Evolutionary conservation across 164 flowering plant genomes (phyloP).

Genomic region (Paratinospora sagittata): DNA sequence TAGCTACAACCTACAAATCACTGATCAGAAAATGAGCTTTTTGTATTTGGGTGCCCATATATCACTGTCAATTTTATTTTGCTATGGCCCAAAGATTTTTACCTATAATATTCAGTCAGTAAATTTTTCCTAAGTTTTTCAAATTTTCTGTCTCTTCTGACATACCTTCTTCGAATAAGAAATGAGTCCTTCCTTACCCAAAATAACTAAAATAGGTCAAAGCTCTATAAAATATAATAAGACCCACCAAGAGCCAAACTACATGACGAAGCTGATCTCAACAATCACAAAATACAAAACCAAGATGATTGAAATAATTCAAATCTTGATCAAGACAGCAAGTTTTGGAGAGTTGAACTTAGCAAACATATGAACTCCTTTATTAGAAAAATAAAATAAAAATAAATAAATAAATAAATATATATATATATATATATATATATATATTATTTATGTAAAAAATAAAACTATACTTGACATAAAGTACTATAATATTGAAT

Average conservation of each 20-base stretch:
- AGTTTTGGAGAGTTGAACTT: slow-evolving; percentile 5
- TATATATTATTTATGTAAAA: too few relatives aligned
- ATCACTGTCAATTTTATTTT: neutral
- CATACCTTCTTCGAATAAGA: too few relatives aligned
- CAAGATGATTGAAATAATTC: neutral
- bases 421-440: too few relatives aligned
- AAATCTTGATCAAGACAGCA: slow-evolving; percentile 13
- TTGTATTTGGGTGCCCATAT: neutral
- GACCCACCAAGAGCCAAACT: neutral
- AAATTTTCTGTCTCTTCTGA: too few relatives aligned
- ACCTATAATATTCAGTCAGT: too few relatives aligned
- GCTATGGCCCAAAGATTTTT: too few relatives aligned
- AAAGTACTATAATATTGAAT: slow-evolving; percentile 12
- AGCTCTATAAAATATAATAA: too few relatives aligned
- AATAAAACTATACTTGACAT: too few relatives aligned
- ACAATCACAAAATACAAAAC: neutral
- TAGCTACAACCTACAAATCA: neutral
- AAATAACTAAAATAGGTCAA: neutral
- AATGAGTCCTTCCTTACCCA: neutral
- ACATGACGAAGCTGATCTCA: too few relatives aligned
- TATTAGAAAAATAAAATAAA: neutral
- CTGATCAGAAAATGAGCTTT: neutral
- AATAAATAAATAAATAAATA: neutral
- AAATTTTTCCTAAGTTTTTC: too few relatives aligned
- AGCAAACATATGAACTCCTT: neutral